Base-by-base conservation (phyloP, 225 moss, liverwort and hornwort genomes). In the Physcomitrellopsis africana region DNA sequence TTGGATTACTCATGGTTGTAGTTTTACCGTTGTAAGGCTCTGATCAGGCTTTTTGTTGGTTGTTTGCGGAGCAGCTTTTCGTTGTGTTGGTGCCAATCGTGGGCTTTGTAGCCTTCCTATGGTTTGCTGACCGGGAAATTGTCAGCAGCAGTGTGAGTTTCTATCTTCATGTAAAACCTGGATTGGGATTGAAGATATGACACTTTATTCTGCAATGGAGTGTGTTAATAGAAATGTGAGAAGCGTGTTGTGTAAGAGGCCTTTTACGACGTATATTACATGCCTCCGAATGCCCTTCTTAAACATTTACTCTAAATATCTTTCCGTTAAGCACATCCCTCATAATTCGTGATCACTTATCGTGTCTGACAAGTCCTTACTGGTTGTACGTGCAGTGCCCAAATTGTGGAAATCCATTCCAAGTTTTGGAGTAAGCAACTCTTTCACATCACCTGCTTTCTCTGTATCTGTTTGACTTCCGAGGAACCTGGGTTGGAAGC, bases 51-150 rank as follows among this genome's bases (percentile, higher is more conserved):
- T 56, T 65, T 58, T 59, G 19, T 27, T 68, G 67, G 41, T 78
- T 67, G 45, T 47, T 71, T 77, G 63, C 75, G 75, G 74, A 79
- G 77, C 93, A 99, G 99, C 89, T 99, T n/a, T 76, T 99, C 63
- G 85, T 93, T 26, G 83, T 89, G 47, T 54, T 95, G 80, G 79
- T 99, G 66, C 99, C 99, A 14, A 83, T 99, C 51, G 86, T 95
- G 53, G 92, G 89, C 51, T 80, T 99, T 65, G 83, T 91, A 60
- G 92, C 87, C 43, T 93, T 99, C 76, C 74, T 95, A 24, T 99
- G 99, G 99, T 95, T 95, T 89, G 99, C 99, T 46, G 93, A 93
- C 79, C 87, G 95, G 49, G 99, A 95, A 88, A 93, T 95, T 77
- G 81, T 99, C 72, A 93, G 91, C 82, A 92, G 95, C 85, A 91